Evolutionary conservation across 139 green algal genomes (phyloP).

Genomic region (Diplosphaera chodatii): DNA sequence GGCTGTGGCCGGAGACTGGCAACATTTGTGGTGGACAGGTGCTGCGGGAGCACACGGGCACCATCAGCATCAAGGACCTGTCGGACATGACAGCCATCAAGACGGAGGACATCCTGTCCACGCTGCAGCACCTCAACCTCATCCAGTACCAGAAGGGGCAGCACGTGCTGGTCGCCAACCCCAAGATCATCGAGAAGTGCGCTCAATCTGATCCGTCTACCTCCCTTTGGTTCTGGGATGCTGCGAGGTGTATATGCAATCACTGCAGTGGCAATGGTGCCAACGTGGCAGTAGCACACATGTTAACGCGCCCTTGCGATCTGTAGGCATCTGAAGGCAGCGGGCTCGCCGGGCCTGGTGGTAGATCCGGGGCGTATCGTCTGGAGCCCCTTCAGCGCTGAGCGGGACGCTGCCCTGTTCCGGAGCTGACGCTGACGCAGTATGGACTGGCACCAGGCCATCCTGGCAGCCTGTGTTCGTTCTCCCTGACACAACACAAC

Average conservation of each 20-base stretch:
- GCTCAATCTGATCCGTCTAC: too few relatives aligned
- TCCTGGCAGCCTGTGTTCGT: too few relatives aligned
- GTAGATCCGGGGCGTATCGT: slow-evolving; percentile 76
- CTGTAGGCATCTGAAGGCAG: slow-evolving; percentile 63
- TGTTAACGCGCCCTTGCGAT: background rate
- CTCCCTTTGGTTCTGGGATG: too few relatives aligned
- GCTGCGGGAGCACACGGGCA: slow-evolving; percentile 61
- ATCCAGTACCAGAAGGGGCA: slow-evolving; percentile 91
- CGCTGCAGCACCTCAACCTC: slow-evolving; percentile 79
- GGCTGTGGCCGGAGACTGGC: too few relatives aligned
- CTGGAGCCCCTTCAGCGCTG: slow-evolving; percentile 54
- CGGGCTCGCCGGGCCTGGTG: slow-evolving; percentile 48
- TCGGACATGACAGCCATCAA: slow-evolving; percentile 90
- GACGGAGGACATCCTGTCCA: slow-evolving; percentile 94
- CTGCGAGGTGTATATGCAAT: background rate
- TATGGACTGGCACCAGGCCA: too few relatives aligned
- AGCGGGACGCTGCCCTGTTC: slow-evolving; percentile 1
- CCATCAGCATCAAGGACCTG: slow-evolving; percentile 87
- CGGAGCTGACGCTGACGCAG: too few relatives aligned
- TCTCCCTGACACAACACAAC: too few relatives aligned
- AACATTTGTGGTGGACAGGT: too few relatives aligned
- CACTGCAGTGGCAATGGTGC: background rate
- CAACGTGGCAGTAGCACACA: too few relatives aligned
- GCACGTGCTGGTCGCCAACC: slow-evolving; percentile 66
- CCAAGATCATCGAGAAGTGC: slow-evolving; percentile 42